These are phyloP conservation scores for Bretziella fagacearum DNA, from an alignment of 2,329 filamentous ascomycete genomes.

Conservation along the genomic window DNA sequence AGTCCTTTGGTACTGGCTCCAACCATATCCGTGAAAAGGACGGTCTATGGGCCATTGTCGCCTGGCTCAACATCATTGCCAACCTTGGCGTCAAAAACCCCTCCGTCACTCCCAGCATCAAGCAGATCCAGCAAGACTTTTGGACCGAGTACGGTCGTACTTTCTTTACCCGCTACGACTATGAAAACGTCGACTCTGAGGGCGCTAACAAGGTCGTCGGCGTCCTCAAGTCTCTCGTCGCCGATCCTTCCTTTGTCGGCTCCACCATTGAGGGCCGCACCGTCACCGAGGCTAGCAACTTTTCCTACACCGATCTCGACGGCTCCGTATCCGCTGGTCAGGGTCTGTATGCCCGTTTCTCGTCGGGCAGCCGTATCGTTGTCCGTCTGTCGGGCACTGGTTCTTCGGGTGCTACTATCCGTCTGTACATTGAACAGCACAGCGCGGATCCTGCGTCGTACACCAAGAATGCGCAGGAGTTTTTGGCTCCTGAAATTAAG, in stretches of 20 bases:
- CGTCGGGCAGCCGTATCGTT: constrained; percentile 85
- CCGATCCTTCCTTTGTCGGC: constrained; percentile 57
- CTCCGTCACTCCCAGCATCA: constrained; percentile 72
- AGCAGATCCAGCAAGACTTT: constrained; percentile 92
- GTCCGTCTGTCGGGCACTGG: constrained; percentile 91
- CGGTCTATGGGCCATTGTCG: constrained; percentile 89
- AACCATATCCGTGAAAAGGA: constrained; percentile 99
- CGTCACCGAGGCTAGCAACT: constrained; percentile 81
- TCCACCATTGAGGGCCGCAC: constrained; percentile 67
- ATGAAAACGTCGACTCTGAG: constrained; percentile 83
- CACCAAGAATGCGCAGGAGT: constrained; percentile 73
- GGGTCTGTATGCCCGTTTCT: constrained; percentile 86
- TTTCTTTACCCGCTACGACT: constrained; percentile 98
- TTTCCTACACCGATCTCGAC: constrained; percentile 97
- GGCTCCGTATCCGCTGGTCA: constrained; percentile 92
- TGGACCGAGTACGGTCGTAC: constrained; percentile 92
- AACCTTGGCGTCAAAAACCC: constrained; percentile 72
- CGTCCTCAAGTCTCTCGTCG: constrained; percentile 63
- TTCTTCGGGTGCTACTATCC: constrained; percentile 87
- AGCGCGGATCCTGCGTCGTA: constrained; percentile 66
- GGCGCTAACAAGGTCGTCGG: constrained; percentile 81
- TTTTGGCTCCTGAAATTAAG: constrained; percentile 76
- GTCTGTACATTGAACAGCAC: constrained; percentile 94
- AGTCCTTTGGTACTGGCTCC: constrained; percentile 93
- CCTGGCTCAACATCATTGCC: constrained; percentile 97